Base-by-base conservation (phyloP, 1,139 yeast species). In the Hansenula sp. region DNA sequence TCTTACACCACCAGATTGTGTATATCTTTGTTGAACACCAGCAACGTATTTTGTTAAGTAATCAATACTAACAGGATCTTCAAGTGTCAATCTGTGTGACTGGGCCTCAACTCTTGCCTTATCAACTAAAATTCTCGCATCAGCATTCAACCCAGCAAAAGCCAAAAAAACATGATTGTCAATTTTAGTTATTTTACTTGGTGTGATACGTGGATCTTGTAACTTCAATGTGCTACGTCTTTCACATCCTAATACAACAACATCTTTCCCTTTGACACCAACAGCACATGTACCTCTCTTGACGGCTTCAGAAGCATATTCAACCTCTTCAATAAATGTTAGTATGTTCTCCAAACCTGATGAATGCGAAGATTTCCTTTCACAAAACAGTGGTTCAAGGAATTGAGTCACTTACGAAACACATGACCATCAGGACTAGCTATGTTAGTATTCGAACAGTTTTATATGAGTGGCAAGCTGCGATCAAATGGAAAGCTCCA, bases 281-380 rank as follows among this genome's bases (percentile, higher is more conserved):
- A 93, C 96, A 5, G 98, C 96, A 63, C 96, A 89, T 2, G 99
- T 93, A 50, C 99, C 99, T 68, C 98, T 79, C 65, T 93, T 93
- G 43, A 93, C 99, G 1, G 99, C 99, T 67, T 93, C 99, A 35
- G 87, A 77, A 27, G 99, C 99, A 61, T 93, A 93, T 69, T 93
- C 99, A 38, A 94, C 99, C 76, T 93, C 84, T 78, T 61, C 17
- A 17, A 16, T 3, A 11, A 30, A 15, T 4, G 8, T 11, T 28
- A 18, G 17, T 21, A 4, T n/a, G 12, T 17, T 4, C 13, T n/a
- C n/a, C n/a, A n/a, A n/a, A n/a, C n/a, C n/a, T n/a, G n/a, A n/a
- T n/a, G n/a, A n/a, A n/a, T n/a, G n/a, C n/a, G n/a, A n/a, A n/a
- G n/a, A n/a, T n/a, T n/a, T n/a, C n/a, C n/a, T n/a, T n/a, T n/a